Evolutionary conservation across 140 eudicot genomes (phyloP).

Genomic region (Erigeron philadelphicus): DNA sequence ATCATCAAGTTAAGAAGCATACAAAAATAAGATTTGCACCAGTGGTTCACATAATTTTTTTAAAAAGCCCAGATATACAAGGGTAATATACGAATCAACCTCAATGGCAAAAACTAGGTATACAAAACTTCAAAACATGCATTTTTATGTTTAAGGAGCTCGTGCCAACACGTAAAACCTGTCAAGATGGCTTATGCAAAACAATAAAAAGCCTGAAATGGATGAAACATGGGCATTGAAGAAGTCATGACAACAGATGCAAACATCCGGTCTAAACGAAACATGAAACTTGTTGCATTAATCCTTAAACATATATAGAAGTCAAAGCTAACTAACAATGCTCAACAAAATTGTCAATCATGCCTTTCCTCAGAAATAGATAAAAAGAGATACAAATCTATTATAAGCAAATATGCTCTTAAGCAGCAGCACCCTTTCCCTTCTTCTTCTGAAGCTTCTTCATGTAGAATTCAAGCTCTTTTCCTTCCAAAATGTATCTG

Average conservation of each 20-base stretch:
- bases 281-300: background rate
- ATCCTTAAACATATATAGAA: slow-evolving; percentile 19
- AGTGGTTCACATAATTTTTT: no score
- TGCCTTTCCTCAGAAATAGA: slow-evolving; percentile 12
- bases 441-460: slow-evolving; percentile 49
- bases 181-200: background rate
- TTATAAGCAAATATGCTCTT: slow-evolving; percentile 5
- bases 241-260: background rate
- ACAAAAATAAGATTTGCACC: no score
- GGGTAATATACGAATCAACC: no score
- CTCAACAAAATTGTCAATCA: slow-evolving; percentile 14
- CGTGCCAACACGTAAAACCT: background rate
- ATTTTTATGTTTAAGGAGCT: background rate
- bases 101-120: no score
- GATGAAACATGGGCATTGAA: background rate
- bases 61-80: no score
- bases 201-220: background rate
- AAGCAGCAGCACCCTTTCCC: slow-evolving; percentile 42
- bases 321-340: slow-evolving; percentile 21
- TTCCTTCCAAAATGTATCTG: slow-evolving; percentile 46
- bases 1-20: no score
- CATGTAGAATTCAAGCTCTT: slow-evolving; percentile 42
- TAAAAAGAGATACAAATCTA: slow-evolving; percentile 13
- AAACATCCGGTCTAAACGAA: background rate
- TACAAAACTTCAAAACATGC: no score